phyloP scores from a whole-genome alignment of 495 filamentous ascomycete genomes.

The Penicillium canariense region DNA sequence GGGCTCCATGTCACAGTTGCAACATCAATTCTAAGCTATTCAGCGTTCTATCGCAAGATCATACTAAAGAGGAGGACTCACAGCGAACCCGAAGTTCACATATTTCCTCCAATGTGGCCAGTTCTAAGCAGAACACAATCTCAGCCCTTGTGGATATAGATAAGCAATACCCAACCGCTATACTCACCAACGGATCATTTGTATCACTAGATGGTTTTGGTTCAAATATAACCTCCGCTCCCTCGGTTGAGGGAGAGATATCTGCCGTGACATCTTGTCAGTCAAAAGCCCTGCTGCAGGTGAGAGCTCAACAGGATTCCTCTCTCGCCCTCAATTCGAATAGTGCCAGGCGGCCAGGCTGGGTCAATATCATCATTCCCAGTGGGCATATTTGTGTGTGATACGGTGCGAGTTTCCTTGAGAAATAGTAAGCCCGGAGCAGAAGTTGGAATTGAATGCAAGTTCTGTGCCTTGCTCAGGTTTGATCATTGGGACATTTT shows the following conservation, averaged over 20 bases:
- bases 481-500: background rate
- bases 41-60: background rate
- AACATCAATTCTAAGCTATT: slow-evolving; percentile 27
- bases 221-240: slow-evolving; percentile 16
- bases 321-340: slow-evolving; percentile 16
- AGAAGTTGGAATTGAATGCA: background rate
- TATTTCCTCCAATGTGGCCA: slow-evolving; percentile 25
- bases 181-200: slow-evolving; percentile 23
- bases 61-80: slow-evolving; percentile 2
- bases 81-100: slow-evolving; percentile 22
- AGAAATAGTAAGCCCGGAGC: background rate
- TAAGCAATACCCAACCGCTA: background rate
- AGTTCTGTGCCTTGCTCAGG: background rate
- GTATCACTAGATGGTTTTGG: slow-evolving; percentile 21
- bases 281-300: background rate
- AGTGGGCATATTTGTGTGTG: slow-evolving; percentile 4
- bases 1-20: slow-evolving; percentile 40
- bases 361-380: slow-evolving; percentile 9
- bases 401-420: background rate
- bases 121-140: background rate
- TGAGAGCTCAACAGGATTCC: background rate
- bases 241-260: slow-evolving; percentile 1
- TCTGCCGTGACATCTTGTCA: slow-evolving; percentile 2
- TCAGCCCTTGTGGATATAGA: background rate
- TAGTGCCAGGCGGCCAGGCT: slow-evolving; percentile 23